Base-by-base conservation (phyloP, 2,329 filamentous ascomycete species). In the Xylaria sp. region DNA sequence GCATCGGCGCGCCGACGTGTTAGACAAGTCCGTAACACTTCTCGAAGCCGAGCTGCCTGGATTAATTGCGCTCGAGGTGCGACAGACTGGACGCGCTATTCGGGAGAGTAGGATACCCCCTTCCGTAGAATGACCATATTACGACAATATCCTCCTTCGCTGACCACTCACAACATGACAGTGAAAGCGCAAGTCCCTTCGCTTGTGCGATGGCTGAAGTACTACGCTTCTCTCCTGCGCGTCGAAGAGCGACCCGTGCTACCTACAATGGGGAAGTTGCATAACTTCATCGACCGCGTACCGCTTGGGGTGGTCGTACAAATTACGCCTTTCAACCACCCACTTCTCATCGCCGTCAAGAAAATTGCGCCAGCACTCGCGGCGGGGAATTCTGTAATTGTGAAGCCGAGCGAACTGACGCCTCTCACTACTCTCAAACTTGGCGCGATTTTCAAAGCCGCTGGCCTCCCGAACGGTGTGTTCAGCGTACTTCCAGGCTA, bases 391-490 rank as follows among this genome's bases (percentile, higher is more conserved):
- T 81, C 80, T 21, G 82, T 89, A 42, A 74, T 89, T 2, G 72
- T 89, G 31, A 89, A 90, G 75, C 84, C 84, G 9, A 86, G 83
- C 62, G 87, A 90, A 75, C 82, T 87, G 68, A 84, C 87, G 0
- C 87, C 87, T 0, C 73, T 90, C 54, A 84, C 84, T 2, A 83
- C 84, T n/a, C 81, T 91, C 35, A 73, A 82, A 19, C 83, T 89
- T 8, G 86, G 84, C 15, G 82, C 74, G 15, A 79, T 92, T 57
- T 77, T 91, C 66, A 84, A 86, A 70, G 79, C 87, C 69, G 89
- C 89, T 43, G 90, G 90, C 19, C 83, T 92, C 70, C 90, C 90
- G 2, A 84, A 87, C 57, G 89, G 90, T 67, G 89, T 90, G 17
- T 82, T 91, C 73, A 88, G 84, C 73, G 82, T 92, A 2, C 71